Conservation (phyloP, 192 early-diverging fungal genomes). For the Coemansia sp. region DNA sequence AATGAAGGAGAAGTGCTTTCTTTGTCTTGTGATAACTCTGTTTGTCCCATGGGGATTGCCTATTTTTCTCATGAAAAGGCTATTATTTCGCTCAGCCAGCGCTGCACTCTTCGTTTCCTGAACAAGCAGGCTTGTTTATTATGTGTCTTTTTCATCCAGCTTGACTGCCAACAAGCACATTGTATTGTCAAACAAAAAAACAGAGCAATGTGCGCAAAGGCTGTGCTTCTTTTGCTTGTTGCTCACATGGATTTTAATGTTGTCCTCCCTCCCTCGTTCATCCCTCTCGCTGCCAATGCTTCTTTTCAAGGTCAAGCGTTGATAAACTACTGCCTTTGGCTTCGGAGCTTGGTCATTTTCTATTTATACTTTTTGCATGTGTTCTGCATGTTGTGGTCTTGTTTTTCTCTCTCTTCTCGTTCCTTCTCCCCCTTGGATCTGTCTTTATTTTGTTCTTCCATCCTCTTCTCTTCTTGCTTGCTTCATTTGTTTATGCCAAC, state of each 20-base stretch:
- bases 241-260: too few species aligned
- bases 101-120: not conserved
- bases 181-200: not conserved
- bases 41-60: not conserved
- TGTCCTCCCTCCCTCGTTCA: too few species aligned
- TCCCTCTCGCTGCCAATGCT: too few species aligned
- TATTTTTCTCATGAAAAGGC: not conserved
- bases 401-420: not conserved
- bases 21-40: not conserved
- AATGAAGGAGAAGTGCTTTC: not conserved
- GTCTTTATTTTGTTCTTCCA: not conserved
- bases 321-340: not conserved
- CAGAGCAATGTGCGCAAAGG: conserved; percentile 2
- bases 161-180: not conserved
- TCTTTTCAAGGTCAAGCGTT: not conserved
- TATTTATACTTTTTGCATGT: conserved; percentile 3
- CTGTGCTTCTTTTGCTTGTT: not conserved
- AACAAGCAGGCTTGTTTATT: not conserved
- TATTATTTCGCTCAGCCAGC: not conserved
- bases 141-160: not conserved
- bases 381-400: not conserved
- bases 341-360: not conserved
- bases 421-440: not conserved
- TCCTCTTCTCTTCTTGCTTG: not conserved
- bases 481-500: conserved; percentile 5